Evolutionary conservation across 148 eudicot genomes (phyloP), one percentile per base, ranked within the genome.

Genomic region (Spergularia bocconei): DNA sequence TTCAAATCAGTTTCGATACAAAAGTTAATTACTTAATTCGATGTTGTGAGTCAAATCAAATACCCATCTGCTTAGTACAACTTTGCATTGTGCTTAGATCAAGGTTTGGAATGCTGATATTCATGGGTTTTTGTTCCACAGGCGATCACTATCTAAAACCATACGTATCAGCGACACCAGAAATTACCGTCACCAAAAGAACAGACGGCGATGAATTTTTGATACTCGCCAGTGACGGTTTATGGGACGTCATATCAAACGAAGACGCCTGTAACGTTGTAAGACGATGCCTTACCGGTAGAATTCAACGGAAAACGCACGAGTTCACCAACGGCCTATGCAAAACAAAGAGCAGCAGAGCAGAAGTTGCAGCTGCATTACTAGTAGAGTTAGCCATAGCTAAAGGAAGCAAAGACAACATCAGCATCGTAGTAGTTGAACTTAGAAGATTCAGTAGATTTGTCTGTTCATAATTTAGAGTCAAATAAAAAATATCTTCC

Each of bases 191-290:
- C 9, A 78, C 77, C 41, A 75, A 80, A 19, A 73, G 93, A 58
- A 83, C 77, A 2, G 64, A 47, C 0, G 85, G 71, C 0, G 93
- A 90, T 44, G 91, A 90, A 63, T 90, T 84, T 47, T 33, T 90
- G 64, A 85, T 90, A 16, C 75, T 90, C 5, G 93, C 91, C 0
- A 90, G 84, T 17, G 93, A 90, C 20, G 93, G 93, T 2, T 13
- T 90, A 57, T 90, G 93, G 93, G 93, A 90, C 71, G 89, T 88
- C 11, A 85, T 90, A n/a, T 69, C 93, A 19, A 88, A 78, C 61
- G 87, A 86, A 53, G 78, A 83, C 0, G 90, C 91, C 1, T 87
- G 93, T 56, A 82, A 77, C 11, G 76, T 85, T 5, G 81, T 72
- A 5, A 75, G 87, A 17, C 75, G 83, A 64, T 85, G 83, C 19